Evolutionary conservation across 495 filamentous ascomycete species (phyloP).

Genomic region (Pyrenula aspistea): DNA sequence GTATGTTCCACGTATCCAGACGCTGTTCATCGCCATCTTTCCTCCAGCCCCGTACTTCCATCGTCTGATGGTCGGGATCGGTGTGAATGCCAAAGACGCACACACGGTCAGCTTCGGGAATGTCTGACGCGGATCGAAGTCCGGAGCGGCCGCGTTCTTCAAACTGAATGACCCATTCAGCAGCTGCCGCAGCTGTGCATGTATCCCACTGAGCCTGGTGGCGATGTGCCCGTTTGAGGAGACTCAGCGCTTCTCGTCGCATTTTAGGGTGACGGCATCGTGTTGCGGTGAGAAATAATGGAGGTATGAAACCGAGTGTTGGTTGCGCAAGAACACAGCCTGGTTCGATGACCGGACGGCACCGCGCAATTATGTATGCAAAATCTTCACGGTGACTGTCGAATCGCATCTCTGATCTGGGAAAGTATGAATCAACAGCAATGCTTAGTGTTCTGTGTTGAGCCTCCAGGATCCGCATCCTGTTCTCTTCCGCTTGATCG

Average conservation of each 20-base stretch:
- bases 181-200: constrained; percentile 7
- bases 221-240: constrained; percentile 25
- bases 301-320: constrained; percentile 30
- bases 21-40: not conserved
- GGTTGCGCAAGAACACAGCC: not conserved
- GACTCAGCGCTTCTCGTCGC: constrained; percentile 26
- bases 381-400: not conserved
- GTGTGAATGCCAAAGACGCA: not conserved
- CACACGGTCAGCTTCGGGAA: not conserved
- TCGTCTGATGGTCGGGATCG: not conserved
- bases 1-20: not conserved
- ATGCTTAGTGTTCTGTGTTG: not conserved
- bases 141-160: not conserved
- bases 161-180: not conserved
- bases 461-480: not conserved
- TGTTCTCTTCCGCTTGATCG: not conserved
- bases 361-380: not conserved
- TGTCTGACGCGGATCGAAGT: not conserved
- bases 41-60: not conserved
- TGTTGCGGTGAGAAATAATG: constrained; percentile 37
- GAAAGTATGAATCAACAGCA: not conserved
- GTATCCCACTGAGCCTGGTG: constrained; percentile 41
- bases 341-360: not conserved
- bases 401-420: not conserved
- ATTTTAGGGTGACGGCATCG: constrained; percentile 41